phyloP scores from a whole-genome alignment of 2,329 filamentous ascomycete species.

The Fusarium tuaranense region DNA sequence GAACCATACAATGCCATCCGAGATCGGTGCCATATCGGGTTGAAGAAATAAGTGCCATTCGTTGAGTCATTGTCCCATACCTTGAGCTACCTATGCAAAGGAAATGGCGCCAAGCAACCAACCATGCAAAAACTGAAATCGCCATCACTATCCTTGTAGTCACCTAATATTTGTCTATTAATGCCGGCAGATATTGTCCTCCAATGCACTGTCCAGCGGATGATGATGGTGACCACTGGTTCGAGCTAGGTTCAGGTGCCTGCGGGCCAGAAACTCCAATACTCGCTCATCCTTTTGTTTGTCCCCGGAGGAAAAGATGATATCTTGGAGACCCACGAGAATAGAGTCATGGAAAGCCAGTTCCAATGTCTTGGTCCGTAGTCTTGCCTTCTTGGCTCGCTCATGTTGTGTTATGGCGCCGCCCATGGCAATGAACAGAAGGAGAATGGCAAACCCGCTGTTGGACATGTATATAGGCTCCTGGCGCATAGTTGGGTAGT shows the following conservation, averaged over 20 bases:
- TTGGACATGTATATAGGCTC: constrained; percentile 4
- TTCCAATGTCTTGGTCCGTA: not conserved
- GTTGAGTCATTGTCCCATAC: not conserved
- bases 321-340: not conserved
- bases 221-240: not conserved
- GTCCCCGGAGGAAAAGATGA: not conserved
- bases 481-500: not conserved
- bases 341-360: not conserved
- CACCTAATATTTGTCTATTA: not conserved
- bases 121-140: not conserved
- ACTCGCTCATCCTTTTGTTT: not conserved
- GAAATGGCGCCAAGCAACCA: not conserved
- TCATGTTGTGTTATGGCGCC: not conserved
- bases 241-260: not conserved
- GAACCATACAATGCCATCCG: not conserved
- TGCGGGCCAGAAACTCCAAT: not conserved
- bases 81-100: not conserved
- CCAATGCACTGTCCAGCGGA: not conserved
- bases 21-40: not conserved
- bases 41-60: not conserved
- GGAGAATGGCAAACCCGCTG: not conserved
- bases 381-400: not conserved
- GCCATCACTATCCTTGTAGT: not conserved
- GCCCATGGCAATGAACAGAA: not conserved
- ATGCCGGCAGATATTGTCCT: not conserved